phyloP scores from a whole-genome alignment of 345 rosid genomes.

The Aquilaria malaccensis region DNA sequence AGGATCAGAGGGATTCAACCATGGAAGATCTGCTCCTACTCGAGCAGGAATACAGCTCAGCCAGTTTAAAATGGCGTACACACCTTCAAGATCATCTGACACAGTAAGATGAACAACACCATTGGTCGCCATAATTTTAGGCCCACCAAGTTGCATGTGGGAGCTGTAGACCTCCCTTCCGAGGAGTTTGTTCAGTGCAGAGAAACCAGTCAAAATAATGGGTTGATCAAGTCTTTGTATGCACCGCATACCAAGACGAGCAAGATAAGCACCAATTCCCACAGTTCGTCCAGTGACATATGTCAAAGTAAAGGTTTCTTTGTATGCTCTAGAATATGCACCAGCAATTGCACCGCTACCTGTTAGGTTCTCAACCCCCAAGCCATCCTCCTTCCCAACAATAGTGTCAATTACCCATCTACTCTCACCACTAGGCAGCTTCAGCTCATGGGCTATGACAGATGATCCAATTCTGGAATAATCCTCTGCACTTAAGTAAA shows the following conservation, averaged over 20 bases:
- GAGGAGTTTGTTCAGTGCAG: constrained; percentile 94
- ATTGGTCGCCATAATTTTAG: constrained; percentile 98
- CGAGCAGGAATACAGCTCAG: constrained; percentile 80
- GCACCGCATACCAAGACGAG: constrained; percentile 98
- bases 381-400: constrained; percentile 93
- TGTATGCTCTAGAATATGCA: constrained; percentile 96
- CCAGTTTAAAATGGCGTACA: constrained; percentile 90
- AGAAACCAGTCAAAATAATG: constrained; percentile 94
- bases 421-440: constrained; percentile 63
- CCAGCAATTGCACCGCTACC: constrained; percentile 99
- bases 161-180: constrained; percentile 99
- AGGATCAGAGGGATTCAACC: constrained; percentile 55
- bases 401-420: constrained; percentile 96
- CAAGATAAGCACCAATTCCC: constrained; percentile 98
- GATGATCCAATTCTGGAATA: constrained; percentile 58
- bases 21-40: constrained; percentile 79
- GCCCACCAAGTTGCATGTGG: constrained; percentile 99
- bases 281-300: constrained; percentile 96
- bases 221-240: constrained; percentile 99
- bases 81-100: constrained; percentile 96
- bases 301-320: constrained; percentile 90
- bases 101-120: constrained; percentile 98
- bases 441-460: constrained; percentile 85
- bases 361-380: constrained; percentile 92
- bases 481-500: constrained; percentile 81